A percentile compares a stretch with the other conserved stretches of the same genome.
phyloP scores from a whole-genome alignment of 495 filamentous ascomycete species.

The Penicillium verhagenii region DNA sequence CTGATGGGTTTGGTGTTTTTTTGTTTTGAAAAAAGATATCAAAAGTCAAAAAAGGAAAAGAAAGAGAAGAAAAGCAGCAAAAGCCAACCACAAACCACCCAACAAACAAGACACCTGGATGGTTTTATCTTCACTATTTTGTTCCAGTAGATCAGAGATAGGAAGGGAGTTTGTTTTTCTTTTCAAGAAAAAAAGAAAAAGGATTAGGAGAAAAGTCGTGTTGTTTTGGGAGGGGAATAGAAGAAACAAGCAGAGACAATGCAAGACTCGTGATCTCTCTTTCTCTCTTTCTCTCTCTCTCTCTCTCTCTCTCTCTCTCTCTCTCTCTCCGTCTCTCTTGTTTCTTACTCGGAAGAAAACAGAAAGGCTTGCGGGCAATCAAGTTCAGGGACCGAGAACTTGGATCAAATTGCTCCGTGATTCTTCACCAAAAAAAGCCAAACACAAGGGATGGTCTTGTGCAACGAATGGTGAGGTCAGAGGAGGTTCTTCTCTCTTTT shows the following conservation, averaged over 20 bases:
- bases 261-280: slow-evolving; percentile 13
- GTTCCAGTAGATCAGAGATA: too few species aligned
- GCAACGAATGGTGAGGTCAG: slow-evolving; percentile 30
- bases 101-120: neutral
- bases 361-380: neutral
- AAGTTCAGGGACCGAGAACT: neutral
- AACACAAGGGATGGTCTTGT: slow-evolving; percentile 19
- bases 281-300: too few species aligned
- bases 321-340: too few species aligned
- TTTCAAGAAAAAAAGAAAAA: neutral
- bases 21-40: too few species aligned
- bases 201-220: neutral
- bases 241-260: neutral
- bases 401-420: slow-evolving; percentile 14
- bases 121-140: too few species aligned
- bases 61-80: neutral
- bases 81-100: neutral
- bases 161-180: too few species aligned
- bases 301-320: too few species aligned
- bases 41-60: neutral
- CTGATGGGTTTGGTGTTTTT: neutral
- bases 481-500: slow-evolving; percentile 5
- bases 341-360: neutral
- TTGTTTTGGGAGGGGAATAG: neutral
- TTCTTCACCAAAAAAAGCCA: slow-evolving; percentile 13